These are phyloP conservation scores for Fraxinus paxiana DNA, from an alignment of 305 asterid species.

Conservation along the genomic window DNA sequence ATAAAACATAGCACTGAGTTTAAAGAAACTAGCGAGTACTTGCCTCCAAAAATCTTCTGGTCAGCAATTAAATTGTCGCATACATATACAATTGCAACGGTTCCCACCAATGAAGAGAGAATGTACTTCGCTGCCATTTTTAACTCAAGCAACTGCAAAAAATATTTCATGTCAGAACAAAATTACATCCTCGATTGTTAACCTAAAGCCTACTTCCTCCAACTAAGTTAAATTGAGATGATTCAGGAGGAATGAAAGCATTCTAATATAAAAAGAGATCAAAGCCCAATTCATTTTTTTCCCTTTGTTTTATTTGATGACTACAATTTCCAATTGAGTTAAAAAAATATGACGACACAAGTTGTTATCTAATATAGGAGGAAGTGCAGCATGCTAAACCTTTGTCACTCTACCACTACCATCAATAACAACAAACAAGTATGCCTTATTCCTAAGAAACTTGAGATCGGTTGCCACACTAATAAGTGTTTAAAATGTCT, in stretches of 20 bases:
- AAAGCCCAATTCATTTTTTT: not conserved
- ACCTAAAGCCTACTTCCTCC: not conserved
- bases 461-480: not conserved
- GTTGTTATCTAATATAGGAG: not conserved
- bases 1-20: not conserved
- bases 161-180: not conserved
- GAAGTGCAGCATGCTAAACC: not conserved
- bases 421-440: not conserved
- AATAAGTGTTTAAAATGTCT: not conserved
- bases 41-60: slow-evolving; percentile 45
- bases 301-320: not conserved
- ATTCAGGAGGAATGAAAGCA: not conserved
- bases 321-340: not conserved
- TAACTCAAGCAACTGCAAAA: slow-evolving; percentile 19
- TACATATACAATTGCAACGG: slow-evolving; percentile 37
- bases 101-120: slow-evolving; percentile 20
- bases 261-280: not conserved
- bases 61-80: slow-evolving; percentile 35
- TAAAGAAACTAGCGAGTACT: slow-evolving; percentile 13
- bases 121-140: slow-evolving; percentile 36
- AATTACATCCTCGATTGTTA: not conserved
- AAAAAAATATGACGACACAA: not conserved
- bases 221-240: not conserved
- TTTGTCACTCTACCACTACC: not conserved
- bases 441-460: not conserved